A percentile compares a stretch with the other conserved stretches of the same genome.
phyloP scores from a whole-genome alignment of 345 rosid species.

The Syzygium grande region DNA sequence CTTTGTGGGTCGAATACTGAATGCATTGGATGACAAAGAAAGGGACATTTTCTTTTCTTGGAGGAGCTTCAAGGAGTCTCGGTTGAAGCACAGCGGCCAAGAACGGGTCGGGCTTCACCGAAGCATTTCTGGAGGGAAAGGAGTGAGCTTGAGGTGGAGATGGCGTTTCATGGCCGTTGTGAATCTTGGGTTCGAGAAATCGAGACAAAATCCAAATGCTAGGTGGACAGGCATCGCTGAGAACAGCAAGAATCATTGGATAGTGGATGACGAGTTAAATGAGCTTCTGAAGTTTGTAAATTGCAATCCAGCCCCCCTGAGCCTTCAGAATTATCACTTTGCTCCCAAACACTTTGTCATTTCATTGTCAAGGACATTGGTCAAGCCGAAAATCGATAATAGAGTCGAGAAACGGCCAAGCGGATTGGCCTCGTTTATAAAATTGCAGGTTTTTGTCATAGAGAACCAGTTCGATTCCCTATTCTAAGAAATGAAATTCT shows the following conservation, averaged over 20 bases:
- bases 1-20: conserved; percentile 21
- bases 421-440: neutral
- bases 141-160: neutral
- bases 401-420: neutral
- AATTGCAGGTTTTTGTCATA: neutral
- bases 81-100: neutral
- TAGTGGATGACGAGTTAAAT: neutral
- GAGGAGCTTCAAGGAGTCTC: neutral
- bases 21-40: conserved; percentile 36
- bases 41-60: conserved; percentile 20
- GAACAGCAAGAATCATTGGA: neutral
- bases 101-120: neutral
- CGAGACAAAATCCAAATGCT: conserved; percentile 4
- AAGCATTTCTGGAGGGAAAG: neutral
- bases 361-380: neutral
- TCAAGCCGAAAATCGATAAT: neutral
- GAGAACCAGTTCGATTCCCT: neutral
- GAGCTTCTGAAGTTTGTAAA: neutral
- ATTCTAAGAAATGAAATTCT: neutral
- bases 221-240: conserved; percentile 3
- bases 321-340: neutral
- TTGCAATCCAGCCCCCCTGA: neutral
- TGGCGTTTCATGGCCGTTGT: neutral
- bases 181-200: neutral
- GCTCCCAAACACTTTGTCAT: neutral